Evolutionary conservation across 2,329 filamentous ascomycete species (phyloP).

Genomic region (Aspergillus pseudoglaucus): DNA sequence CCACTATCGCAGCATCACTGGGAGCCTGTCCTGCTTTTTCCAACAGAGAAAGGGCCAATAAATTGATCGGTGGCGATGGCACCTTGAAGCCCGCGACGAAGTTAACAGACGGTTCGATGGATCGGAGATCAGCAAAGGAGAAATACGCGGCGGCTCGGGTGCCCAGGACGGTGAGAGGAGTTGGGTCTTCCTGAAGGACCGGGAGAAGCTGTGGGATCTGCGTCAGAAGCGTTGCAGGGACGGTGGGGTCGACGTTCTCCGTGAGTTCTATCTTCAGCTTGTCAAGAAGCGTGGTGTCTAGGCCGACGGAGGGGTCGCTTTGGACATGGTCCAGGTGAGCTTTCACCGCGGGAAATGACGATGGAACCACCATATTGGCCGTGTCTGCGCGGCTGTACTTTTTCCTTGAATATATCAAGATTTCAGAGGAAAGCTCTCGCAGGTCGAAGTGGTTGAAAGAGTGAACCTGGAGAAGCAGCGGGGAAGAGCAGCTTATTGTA

Average conservation of each 20-base stretch:
- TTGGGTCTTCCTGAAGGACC: constrained; percentile 52
- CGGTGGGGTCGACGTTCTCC: constrained; percentile 25
- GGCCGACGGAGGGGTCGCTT: constrained; percentile 36
- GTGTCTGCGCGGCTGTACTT: background rate
- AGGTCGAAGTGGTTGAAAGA: background rate
- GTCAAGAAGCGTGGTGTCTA: constrained; percentile 47
- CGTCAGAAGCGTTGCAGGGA: constrained; percentile 35
- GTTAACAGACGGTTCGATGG: constrained; percentile 44
- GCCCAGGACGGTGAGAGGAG: constrained; percentile 48
- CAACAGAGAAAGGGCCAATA: constrained; percentile 50
- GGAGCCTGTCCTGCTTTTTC: constrained; percentile 48
- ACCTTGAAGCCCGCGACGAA: constrained; percentile 50
- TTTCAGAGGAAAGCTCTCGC: background rate
- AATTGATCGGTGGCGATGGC: constrained; percentile 49
- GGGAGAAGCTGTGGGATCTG: constrained; percentile 48
- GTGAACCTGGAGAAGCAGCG: constrained; percentile 9
- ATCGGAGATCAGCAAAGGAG: constrained; percentile 45
- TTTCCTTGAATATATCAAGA: background rate
- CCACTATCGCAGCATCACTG: constrained; percentile 53
- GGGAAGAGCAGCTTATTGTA: constrained; percentile 19
- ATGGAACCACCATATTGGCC: constrained; percentile 27
- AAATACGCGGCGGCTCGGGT: constrained; percentile 45
- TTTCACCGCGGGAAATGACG: constrained; percentile 29
- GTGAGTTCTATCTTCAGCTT: constrained; percentile 43
- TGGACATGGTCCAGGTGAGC: constrained; percentile 41